phyloP scores from a whole-genome alignment of 345 rosid species.

The Cochlearia excelsa region DNA sequence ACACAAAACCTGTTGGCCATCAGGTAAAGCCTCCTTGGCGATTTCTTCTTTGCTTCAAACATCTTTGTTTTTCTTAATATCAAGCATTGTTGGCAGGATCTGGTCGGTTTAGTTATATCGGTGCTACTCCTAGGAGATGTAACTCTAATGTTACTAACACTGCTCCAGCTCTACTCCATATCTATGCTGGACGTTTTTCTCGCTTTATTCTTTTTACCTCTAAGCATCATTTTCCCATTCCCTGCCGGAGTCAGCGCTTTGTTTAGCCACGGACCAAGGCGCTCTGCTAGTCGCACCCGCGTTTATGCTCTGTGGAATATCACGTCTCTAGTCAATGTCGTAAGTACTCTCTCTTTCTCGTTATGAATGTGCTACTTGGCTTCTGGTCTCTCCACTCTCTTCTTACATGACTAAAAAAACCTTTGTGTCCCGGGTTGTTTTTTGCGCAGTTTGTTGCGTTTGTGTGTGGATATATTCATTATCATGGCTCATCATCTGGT shows the following conservation, averaged over 20 bases:
- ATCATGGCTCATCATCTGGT: constrained; percentile 48
- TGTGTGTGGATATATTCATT: constrained; percentile 72
- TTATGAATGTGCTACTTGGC: constrained; percentile 6
- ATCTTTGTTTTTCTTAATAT: constrained; percentile 5
- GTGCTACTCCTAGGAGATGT: constrained; percentile 71
- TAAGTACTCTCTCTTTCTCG: constrained; percentile 41
- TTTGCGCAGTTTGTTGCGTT: constrained; percentile 59
- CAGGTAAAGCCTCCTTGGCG: constrained; percentile 51
- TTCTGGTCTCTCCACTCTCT: constrained; percentile 15
- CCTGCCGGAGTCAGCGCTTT: constrained; percentile 92
- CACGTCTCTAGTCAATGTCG: constrained; percentile 72
- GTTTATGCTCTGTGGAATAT: constrained; percentile 87
- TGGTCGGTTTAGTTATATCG: constrained; percentile 81
- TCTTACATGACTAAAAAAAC: neutral
- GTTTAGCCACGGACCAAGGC: constrained; percentile 87
- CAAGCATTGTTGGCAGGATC: constrained; percentile 53
- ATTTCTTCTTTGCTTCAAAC: constrained; percentile 8
- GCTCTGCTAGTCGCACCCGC: constrained; percentile 81
- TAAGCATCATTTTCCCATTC: constrained; percentile 72
- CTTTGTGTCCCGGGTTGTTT: neutral
- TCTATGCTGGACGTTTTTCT: constrained; percentile 62
- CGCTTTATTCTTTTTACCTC: constrained; percentile 68
- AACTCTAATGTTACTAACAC: constrained; percentile 79
- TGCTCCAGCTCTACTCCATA: constrained; percentile 90
- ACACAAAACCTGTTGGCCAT: constrained; percentile 84